Evolutionary conservation across 768 basidiomycete species (phyloP).

Genomic region (Hortiboletus flavorubellus): DNA sequence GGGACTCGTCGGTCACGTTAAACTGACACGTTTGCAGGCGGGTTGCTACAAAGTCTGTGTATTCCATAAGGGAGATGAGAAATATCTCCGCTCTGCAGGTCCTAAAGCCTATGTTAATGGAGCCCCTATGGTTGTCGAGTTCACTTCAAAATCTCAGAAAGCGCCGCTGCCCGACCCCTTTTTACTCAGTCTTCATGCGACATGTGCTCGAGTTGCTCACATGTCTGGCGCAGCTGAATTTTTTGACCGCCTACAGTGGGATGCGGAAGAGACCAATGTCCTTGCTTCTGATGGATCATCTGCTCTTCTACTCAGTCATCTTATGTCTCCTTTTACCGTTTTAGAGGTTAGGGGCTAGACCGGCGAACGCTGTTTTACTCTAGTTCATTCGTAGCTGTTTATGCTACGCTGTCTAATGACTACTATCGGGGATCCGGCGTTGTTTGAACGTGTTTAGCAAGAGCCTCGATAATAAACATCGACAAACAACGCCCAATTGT

Average conservation of each 20-base stretch:
- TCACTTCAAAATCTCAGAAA: too few relatives aligned
- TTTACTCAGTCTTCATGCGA: not conserved
- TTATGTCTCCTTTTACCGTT: not conserved
- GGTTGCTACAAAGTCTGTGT: too few relatives aligned
- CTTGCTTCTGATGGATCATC: not conserved
- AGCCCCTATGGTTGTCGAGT: too few relatives aligned
- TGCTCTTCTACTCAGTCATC: not conserved
- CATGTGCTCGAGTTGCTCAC: not conserved
- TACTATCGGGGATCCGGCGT: not conserved
- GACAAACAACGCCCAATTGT: constrained; percentile 19
- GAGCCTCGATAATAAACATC: constrained; percentile 20
- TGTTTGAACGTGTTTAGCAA: constrained; percentile 24
- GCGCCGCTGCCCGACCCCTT: not conserved
- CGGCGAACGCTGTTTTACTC: too few relatives aligned
- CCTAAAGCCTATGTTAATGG: too few relatives aligned
- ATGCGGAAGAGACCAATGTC: not conserved
- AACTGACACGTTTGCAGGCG: not conserved
- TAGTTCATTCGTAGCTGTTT: too few relatives aligned
- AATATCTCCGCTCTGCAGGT: too few relatives aligned
- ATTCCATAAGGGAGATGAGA: too few relatives aligned
- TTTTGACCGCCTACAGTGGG: not conserved
- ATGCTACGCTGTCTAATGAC: too few relatives aligned
- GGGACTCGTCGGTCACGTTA: not conserved
- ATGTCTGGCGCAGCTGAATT: constrained; percentile 3
- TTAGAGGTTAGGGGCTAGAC: not conserved